These are phyloP conservation scores for Niebla homalea DNA, from an alignment of 495 filamentous ascomycete species.

Conservation along the genomic window DNA sequence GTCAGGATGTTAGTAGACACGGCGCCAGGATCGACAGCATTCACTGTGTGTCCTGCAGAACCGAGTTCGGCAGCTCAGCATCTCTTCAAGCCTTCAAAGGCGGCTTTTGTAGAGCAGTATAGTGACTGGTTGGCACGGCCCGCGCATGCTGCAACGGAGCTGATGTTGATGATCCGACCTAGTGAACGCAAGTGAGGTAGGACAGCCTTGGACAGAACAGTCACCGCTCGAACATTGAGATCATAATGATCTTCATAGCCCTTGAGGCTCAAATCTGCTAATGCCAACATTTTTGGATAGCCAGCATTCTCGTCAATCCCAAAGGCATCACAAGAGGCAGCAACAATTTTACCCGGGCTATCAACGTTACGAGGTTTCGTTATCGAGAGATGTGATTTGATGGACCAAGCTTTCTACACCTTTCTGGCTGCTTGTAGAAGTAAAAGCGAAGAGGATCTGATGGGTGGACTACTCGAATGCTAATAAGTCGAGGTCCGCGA, in stretches of 20 bases:
- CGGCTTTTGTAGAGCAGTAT: conserved; percentile 35
- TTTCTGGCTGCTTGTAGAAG: conserved; percentile 24
- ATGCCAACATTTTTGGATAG: conserved; percentile 5
- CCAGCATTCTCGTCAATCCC: conserved; percentile 20
- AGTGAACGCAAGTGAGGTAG: conserved; percentile 32
- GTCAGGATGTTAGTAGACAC: conserved; percentile 27
- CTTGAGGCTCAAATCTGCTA: conserved; percentile 23
- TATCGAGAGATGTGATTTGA: conserved; percentile 21
- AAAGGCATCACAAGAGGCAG: conserved; percentile 14
- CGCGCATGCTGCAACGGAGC: conserved; percentile 31
- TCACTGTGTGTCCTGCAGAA: conserved; percentile 28
- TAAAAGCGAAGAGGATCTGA: conserved; percentile 31
- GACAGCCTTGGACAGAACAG: conserved; percentile 30
- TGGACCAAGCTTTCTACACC: conserved; percentile 20
- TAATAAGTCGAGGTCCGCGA: neutral
- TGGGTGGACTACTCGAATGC: neutral
- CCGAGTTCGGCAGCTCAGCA: conserved; percentile 33
- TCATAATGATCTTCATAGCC: conserved; percentile 27
- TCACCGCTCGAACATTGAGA: conserved; percentile 28
- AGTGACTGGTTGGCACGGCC: conserved; percentile 25
- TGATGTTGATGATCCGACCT: conserved; percentile 43
- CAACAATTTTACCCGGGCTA: conserved; percentile 11
- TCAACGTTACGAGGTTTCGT: conserved; percentile 23
- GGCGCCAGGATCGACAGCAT: conserved; percentile 30
- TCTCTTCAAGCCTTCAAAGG: conserved; percentile 32